Evolutionary conservation across 2,329 filamentous ascomycete species (phyloP), one percentile per base, ranked within the genome.

Genomic region (Neospermospora avenae): DNA sequence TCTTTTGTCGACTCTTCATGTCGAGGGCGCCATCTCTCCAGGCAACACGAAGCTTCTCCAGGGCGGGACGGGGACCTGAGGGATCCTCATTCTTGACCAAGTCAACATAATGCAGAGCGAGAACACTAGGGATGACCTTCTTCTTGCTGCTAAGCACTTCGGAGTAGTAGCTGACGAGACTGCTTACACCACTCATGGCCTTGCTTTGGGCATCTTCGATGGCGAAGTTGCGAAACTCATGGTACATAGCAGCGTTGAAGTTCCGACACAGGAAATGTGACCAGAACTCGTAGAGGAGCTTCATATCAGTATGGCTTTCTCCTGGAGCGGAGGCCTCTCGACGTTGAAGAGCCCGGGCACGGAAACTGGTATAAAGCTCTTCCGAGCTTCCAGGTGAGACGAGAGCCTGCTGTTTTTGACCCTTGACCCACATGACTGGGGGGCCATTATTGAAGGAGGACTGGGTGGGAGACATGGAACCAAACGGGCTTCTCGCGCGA

Each of bases 201-300:
- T 76, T 75, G 68, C 77, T 77, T 64, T 80, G 73, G 59, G 81
- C 78, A 74, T 92, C 89, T 70, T 87, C 84, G 63, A 87, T 76
- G 58, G 89, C 88, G 72, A 83, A 80, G 68, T 78, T 77, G 65
- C 84, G 84, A 76, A 92, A 91, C 73, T 92, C 88, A 71, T 84
- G 78, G 76, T 92, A 92, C 84, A 93, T 89, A 71, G 78, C 79
- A 60, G 81, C 78, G 73, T 92, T 89, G 81, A 92, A 91, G 75
- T 89, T 87, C 69, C 84, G 81, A 64, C 85, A 81, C 64, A 92
- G 79, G 71, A 89, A 90, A 72, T 88, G 83, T 20, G 85, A 84
- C 87, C 88, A 92, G 76, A 90, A 90, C 65, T 85, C 81, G 76
- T 91, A 91, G 31, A 90, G 80, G 60, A 84, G 80, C 70, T 84